Conservation (phyloP, 179 eudicot genomes). For the Corrigiola litoralis region DNA sequence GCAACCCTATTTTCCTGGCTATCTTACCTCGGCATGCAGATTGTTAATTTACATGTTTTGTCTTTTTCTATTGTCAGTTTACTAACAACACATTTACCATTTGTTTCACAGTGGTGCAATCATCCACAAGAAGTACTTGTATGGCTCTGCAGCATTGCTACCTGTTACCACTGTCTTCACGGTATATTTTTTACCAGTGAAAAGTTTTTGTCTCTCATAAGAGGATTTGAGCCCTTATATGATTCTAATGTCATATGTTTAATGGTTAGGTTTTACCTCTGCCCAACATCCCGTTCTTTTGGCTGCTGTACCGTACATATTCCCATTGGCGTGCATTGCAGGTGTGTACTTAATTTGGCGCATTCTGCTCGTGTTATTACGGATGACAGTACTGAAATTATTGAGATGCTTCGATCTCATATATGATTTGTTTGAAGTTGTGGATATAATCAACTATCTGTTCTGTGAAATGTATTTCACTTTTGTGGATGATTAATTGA, state of each 20-base stretch:
- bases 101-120: conserved; percentile 59
- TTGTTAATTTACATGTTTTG: background rate
- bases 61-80: background rate
- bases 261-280: conserved; percentile 76
- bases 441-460: background rate
- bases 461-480: background rate
- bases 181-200: conserved; percentile 35
- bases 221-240: background rate
- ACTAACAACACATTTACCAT: conserved; percentile 7
- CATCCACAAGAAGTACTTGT: conserved; percentile 82
- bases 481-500: background rate
- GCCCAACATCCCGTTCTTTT: conserved; percentile 97
- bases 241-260: conserved; percentile 1
- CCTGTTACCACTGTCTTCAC: conserved; percentile 63
- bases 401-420: background rate
- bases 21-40: background rate
- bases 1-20: too few relatives aligned
- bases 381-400: background rate
- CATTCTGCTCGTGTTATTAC: background rate
- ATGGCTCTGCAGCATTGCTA: conserved; percentile 80
- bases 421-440: background rate
- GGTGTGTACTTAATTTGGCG: conserved; percentile 36
- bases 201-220: background rate
- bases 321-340: conserved; percentile 97
- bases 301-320: conserved; percentile 87